phyloP scores from a whole-genome alignment of 176 grass and related monocot genomes.

The Oryza australiensis region DNA sequence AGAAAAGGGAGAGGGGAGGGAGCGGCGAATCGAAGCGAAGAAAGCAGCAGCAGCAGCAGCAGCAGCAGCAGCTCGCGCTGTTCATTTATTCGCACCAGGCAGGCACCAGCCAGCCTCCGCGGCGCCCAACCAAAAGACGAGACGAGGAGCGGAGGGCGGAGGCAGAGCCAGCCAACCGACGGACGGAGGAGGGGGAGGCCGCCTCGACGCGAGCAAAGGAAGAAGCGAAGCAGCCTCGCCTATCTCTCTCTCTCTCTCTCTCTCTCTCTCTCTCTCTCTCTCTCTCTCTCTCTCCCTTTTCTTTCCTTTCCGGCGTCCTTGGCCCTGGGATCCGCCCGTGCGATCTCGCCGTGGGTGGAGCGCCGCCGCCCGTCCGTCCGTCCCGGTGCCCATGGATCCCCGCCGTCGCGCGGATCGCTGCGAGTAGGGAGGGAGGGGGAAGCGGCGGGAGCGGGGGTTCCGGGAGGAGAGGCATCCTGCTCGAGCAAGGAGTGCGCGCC shows the following conservation, averaged over 20 bases:
- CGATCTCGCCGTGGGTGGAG: conserved; percentile 23
- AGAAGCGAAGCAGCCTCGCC: background rate
- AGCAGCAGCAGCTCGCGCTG: background rate
- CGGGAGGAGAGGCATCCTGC: background rate
- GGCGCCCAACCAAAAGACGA: conserved; percentile 19
- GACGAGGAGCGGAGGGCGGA: background rate
- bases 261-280: background rate
- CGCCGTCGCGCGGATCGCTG: conserved; percentile 19
- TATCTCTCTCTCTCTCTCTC: background rate
- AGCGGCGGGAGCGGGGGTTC: background rate
- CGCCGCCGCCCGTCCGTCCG: background rate
- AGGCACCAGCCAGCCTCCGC: conserved; percentile 12
- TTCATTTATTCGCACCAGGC: conserved; percentile 34
- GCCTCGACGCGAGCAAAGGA: conserved; percentile 36
- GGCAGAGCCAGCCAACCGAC: conserved; percentile 34
- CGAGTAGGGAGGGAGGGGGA: background rate
- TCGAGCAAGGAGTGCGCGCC: background rate
- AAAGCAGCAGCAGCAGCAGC: background rate
- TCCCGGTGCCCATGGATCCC: conserved; percentile 26
- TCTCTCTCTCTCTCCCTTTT: background rate
- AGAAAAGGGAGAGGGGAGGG: background rate
- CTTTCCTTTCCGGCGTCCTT: conserved; percentile 10
- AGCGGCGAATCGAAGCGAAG: conserved; percentile 16
- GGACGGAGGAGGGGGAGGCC: conserved; percentile 31
- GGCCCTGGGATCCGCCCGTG: conserved; percentile 37